Conservation (phyloP, 2,329 filamentous ascomycete genomes). For the Nigrograna mackinnonii region DNA sequence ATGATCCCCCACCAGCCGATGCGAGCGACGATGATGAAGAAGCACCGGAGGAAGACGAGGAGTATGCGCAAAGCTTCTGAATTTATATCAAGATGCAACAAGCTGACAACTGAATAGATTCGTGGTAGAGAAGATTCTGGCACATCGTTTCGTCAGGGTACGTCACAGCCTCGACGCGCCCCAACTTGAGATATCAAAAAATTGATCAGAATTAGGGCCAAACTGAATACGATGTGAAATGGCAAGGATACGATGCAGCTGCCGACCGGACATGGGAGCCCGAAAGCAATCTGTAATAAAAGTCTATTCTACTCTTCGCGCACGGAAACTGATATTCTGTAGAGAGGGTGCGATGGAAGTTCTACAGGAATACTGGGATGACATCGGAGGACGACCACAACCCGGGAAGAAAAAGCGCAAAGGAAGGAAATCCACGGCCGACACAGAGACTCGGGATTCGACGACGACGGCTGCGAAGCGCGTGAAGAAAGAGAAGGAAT, state of each 20-base stretch:
- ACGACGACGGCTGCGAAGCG: conserved; percentile 22
- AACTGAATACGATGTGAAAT: conserved; percentile 72
- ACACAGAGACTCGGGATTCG: conserved; percentile 21
- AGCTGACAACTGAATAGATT: conserved; percentile 56
- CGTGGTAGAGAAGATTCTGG: conserved; percentile 73
- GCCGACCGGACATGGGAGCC: conserved; percentile 79
- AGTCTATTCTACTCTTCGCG: conserved; percentile 20
- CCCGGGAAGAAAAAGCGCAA: conserved; percentile 56
- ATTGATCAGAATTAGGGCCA: conserved; percentile 39
- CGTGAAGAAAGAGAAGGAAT: conserved; percentile 53
- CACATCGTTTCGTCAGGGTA: no score
- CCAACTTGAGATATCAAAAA: no score
- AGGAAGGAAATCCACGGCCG: conserved; percentile 30
- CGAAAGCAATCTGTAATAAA: conserved; percentile 73
- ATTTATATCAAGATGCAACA: conserved; percentile 3
- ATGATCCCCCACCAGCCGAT: neutral
- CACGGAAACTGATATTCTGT: neutral
- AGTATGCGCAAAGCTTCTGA: conserved; percentile 40
- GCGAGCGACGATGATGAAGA: conserved; percentile 16
- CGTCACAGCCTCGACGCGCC: no score
- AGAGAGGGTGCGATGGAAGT: conserved; percentile 52
- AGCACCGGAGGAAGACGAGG: conserved; percentile 35
- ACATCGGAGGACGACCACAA: conserved; percentile 65
- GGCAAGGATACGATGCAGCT: conserved; percentile 75
- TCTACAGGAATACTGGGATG: conserved; percentile 65